phyloP scores from a whole-genome alignment of 257 asterid species.

The Solanum piurae region DNA sequence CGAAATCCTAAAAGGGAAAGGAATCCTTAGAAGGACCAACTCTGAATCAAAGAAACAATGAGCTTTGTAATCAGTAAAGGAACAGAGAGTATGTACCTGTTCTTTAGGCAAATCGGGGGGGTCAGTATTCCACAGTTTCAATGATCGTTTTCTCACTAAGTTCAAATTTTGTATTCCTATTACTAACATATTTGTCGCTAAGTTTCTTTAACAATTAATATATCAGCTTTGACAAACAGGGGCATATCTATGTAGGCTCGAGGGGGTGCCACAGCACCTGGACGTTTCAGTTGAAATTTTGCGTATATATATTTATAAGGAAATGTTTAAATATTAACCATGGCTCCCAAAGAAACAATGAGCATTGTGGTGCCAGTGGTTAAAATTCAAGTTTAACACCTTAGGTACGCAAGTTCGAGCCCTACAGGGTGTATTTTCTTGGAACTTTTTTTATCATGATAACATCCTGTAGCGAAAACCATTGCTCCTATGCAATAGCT shows the following conservation, averaged over 20 bases:
- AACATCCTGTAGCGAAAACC: background rate
- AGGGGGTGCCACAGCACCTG: background rate
- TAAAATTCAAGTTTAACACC: background rate
- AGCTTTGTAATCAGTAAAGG: background rate
- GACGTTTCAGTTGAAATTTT: background rate
- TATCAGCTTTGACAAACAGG: background rate
- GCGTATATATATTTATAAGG: background rate
- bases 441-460: background rate
- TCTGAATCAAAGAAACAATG: background rate
- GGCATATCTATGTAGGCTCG: background rate
- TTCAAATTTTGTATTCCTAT: background rate
- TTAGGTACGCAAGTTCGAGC: background rate
- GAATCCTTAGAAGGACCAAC: background rate
- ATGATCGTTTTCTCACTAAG: background rate
- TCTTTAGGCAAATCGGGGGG: background rate
- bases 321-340: background rate
- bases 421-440: background rate
- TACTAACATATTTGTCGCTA: background rate
- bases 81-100: background rate
- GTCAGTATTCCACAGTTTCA: background rate
- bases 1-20: background rate
- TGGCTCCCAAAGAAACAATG: background rate
- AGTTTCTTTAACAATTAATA: background rate
- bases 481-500: background rate
- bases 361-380: background rate